Evolutionary conservation across 192 early-diverging fungal genomes (phyloP), one percentile per base, ranked within the genome.

Genomic region (Entomortierella lignicola): DNA sequence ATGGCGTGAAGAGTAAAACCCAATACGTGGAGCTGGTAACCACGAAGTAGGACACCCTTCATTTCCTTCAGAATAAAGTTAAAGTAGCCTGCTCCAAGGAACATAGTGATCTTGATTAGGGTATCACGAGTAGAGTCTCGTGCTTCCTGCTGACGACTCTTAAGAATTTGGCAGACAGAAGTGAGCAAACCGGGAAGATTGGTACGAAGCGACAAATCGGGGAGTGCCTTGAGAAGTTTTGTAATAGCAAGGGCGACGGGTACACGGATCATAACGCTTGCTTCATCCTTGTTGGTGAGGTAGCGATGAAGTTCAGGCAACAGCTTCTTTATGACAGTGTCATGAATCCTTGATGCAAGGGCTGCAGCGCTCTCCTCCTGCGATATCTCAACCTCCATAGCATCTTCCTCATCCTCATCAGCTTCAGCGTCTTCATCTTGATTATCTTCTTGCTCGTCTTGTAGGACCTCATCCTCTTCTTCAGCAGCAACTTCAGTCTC

Each of bases 11-110:
- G 66, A 1, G 97, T 98, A 81, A 91, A 98, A 44, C 94, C 95
- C n/a, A 99, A 89, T 17, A 99, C 94, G 80, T 99, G 97, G 34
- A 94, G 85, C 65, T 97, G 93, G 65, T 95, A 94, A 47, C 97
- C 98, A 8, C 93, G 86, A 29, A 88, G 84, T 53, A 99, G 77
- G 23, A 91, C 91, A 20, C 88, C 82, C 50, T 84, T 82, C 37
- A 99, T 84, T 77, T 98, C 95, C 66, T 92, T 93, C 20, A 99
- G 71, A 52, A 99, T 89, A 79, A 97, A 99, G 11, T 85, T 87
- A 60, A 99, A 90, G 83, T 94, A 98, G 8, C 79, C 43, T 1
- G 94, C 86, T 7, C 96, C 96, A 18, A 99, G 83, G 75, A 95
- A 89, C 41, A 88, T 88, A 12, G 89, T 88, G 43, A 98, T 97